Evolutionary conservation across 306 rosid genomes (phyloP).

Genomic region (Prunus mira): DNA sequence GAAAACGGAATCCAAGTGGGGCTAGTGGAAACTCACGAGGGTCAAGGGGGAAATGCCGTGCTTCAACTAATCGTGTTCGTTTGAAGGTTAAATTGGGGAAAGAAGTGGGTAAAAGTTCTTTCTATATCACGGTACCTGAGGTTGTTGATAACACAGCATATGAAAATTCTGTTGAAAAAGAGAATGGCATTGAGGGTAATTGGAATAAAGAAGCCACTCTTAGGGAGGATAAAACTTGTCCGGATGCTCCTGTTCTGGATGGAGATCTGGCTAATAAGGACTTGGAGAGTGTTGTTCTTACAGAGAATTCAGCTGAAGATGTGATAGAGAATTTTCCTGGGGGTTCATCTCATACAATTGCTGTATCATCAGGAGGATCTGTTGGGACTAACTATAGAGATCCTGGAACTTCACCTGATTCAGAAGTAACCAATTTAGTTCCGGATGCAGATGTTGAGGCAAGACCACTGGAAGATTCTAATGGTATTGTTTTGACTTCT

Average conservation of each 20-base stretch:
- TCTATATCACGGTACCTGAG: constrained; percentile 49
- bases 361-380: constrained; percentile 50
- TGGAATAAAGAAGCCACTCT: constrained; percentile 30
- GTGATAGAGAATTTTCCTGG: constrained; percentile 32
- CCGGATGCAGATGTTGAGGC: constrained; percentile 61
- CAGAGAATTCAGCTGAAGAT: constrained; percentile 43
- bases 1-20: constrained; percentile 43
- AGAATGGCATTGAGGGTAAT: constrained; percentile 33
- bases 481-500: constrained; percentile 40
- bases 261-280: constrained; percentile 45
- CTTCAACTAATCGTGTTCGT: constrained; percentile 55
- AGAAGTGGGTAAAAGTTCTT: constrained; percentile 42
- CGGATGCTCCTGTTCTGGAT: constrained; percentile 37
- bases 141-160: constrained; percentile 38
- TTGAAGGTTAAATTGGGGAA: constrained; percentile 84
- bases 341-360: constrained; percentile 37
- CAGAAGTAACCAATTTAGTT: constrained; percentile 79
- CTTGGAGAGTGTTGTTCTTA: constrained; percentile 32
- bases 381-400: constrained; percentile 49
- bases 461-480: constrained; percentile 47
- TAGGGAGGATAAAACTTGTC: constrained; percentile 24
- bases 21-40: constrained; percentile 41
- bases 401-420: constrained; percentile 99
- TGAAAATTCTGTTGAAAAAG: constrained; percentile 37
- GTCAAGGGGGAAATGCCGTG: constrained; percentile 38